Base-by-base conservation (phyloP, 192 early-diverging fungal genomes). In the Mortierella hygrophila region DNA sequence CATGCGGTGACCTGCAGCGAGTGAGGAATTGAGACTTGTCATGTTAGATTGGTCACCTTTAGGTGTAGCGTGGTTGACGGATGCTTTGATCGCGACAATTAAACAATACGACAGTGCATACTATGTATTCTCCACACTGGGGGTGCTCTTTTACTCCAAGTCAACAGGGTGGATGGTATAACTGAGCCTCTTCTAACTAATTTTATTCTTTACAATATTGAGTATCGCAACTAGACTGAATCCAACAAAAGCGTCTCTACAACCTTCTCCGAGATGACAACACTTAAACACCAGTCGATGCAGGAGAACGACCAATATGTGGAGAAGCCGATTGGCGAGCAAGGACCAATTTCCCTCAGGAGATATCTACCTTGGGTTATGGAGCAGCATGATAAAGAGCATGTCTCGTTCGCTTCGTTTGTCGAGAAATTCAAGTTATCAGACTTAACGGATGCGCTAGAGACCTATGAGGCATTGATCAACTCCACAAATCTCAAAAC, bases 331-430 rank as follows among this genome's bases (percentile, higher is more conserved):
- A 44, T 65, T 63, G 74, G 46, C 40, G 57, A 76, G 7, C 35
- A 4, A 21, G 11, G 42, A 65, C 20, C 57, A 35, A 65, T 44
- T 37, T 65, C 26, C 57, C 74, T 76, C 42, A 76, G 21, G 74
- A 65, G 23, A 7, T 65, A 65, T 47, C 65, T 77, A 35, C 44
- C 63, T 68, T 77, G 75, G 65, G 75, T n/a, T 7, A 42, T 69
- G 42, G 65, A 77, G 42, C 29, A 69, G 63, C n/a, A 10, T 77
- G 65, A 77, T 26, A 68, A 68, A 6, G 65, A 77, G 26, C 63
- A 76, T 76, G 75, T 69, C 38, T 77, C 75, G n/a, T 68, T 77
- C 63, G 60, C 65, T 69, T 77, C 75, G 20, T 77, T 77, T 68
- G 75, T 77, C 26, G 2, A 77, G 44, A 68, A 77, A n/a, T 68